Evolutionary conservation across 2,329 filamentous ascomycete genomes (phyloP).

Genomic region (Penicillium corylophilum): DNA sequence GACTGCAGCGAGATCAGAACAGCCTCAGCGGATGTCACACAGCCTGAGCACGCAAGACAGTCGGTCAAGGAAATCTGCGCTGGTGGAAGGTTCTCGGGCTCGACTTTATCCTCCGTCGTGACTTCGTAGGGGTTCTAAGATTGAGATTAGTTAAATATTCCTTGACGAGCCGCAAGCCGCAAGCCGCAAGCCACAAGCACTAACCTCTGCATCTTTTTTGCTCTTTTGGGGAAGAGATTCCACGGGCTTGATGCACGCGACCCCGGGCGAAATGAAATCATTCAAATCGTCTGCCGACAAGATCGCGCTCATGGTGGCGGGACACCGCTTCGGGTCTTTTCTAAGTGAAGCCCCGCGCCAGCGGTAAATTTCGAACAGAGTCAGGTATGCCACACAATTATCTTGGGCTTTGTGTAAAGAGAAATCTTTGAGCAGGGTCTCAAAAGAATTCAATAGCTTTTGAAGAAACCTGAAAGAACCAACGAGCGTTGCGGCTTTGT

Average conservation of each 20-base stretch:
- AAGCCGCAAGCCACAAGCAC: too few relatives aligned
- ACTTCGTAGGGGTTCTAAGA: constrained; percentile 71
- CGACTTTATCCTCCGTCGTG: constrained; percentile 80
- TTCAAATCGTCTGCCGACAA: constrained; percentile 95
- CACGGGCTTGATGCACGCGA: constrained; percentile 96
- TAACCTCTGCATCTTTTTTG: constrained; percentile 48
- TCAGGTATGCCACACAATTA: not conserved
- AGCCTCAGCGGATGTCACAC: constrained; percentile 94
- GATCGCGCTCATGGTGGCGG: constrained; percentile 81
- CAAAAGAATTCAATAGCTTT: not conserved
- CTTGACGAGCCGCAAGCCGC: constrained; percentile 5
- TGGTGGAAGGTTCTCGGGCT: constrained; percentile 60
- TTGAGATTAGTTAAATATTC: constrained; percentile 18
- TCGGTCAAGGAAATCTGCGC: constrained; percentile 95
- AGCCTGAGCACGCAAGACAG: constrained; percentile 95
- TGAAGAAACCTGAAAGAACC: constrained; percentile 12
- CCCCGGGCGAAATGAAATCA: constrained; percentile 96
- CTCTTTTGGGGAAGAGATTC: constrained; percentile 76
- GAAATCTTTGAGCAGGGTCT: not conserved
- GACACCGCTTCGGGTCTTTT: constrained; percentile 12
- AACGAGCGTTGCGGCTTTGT: constrained; percentile 30
- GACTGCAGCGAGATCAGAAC: constrained; percentile 95
- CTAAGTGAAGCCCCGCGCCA: constrained; percentile 11
- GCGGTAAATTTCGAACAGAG: not conserved
- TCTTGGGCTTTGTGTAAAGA: not conserved